Base-by-base conservation (phyloP, 2,329 filamentous ascomycete species). In the Niveomyces coronatus region DNA sequence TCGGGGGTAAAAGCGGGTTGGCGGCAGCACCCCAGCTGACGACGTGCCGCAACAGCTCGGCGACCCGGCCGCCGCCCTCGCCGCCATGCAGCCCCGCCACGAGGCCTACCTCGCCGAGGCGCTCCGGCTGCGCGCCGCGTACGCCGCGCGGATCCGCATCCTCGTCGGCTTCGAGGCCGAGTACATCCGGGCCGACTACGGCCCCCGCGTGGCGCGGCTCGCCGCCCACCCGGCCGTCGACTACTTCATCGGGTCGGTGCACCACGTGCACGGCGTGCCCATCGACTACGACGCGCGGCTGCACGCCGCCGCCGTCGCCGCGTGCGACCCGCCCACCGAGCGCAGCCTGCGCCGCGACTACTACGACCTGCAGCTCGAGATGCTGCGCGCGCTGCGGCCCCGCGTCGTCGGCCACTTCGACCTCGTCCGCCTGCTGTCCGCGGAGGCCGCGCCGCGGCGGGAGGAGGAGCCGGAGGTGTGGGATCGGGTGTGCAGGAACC, bases 341-440 rank as follows among this genome's bases (percentile, higher is more conserved):
- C 78, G 86, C 57, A 60, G 58, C n/a, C 66, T 95, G 16, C 89
- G 81, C 52, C 77, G 77, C 53, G 75, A 78, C 46, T 98, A 95
- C 63, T 96, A 94, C 56, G 88, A 96, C 57, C 67, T 79, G 48
- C 91, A 96, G 64, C 71, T 73, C 44, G 76, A 78, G 15, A 94
- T 98, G 88, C 67, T 98, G 32, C 59, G 62, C 38, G 67, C 72
- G 7, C 60, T 94, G 46, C 65, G 66, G 48, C 91, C 91, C 22
- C 74, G 75, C 7, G 71, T 98, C 10, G 81, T 98, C 4, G 91
- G 88, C 0, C 91, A 98, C 62, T 94, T 98, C 56, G 91, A 98
- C 61, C 74, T 98, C 15, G 82, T 96, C 39, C 70, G 89, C 10
- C 63, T 98, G 45, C 70, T 91, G 56, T 87, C 83, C 49, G 71